Base-by-base conservation (phyloP, 2,329 filamentous ascomycete genomes). In the Zymoseptoria ardabiliae region DNA sequence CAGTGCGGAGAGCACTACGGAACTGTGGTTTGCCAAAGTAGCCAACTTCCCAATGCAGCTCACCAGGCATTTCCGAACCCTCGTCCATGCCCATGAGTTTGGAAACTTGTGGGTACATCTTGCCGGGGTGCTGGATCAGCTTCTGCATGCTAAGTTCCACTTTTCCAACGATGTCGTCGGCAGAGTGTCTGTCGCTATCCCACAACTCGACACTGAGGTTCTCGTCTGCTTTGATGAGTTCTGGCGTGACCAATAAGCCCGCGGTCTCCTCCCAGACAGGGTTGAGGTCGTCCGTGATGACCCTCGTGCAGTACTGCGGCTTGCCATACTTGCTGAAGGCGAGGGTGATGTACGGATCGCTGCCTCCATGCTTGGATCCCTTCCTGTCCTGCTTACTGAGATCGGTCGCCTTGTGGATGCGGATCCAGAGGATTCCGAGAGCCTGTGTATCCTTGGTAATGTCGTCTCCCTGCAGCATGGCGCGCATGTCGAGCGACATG, bases 271-370 rank as follows among this genome's bases (percentile, higher is more conserved):
- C 89, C 79, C 95, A 97, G 4, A 96, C 81, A 0, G 94, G 94
- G 69, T 97, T 96, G 57, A 96, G 81, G 66, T 97, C 89, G 70
- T 97, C 93, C 56, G 93, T 91, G 64, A 97, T 97, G 55, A 97
- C 92, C 53, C 94, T 86, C 1, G 94, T 97, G 74, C 92, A 97
- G 75, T 96, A 97, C 84, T 96, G 95, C 1, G 93, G 93, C 76
- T 99, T 99, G 58, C 89, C 90, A 68, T 97, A 97, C 74, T 97
- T 97, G 69, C 90, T 95, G 79, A 95, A 97, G 49, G 89, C 88
- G 41, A 97, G 82, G 30, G 93, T 97, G 71, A 97, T 95, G 73
- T 97, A 97, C 0, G 93, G 91, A 67, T 99, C 94, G 55, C 90
- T 95, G 51, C 93, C 93, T 35, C 94, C 93, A 19, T 91, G 89